These are phyloP conservation scores for Ogataea corticis DNA, from an alignment of 805 yeast species.

Conservation along the genomic window DNA sequence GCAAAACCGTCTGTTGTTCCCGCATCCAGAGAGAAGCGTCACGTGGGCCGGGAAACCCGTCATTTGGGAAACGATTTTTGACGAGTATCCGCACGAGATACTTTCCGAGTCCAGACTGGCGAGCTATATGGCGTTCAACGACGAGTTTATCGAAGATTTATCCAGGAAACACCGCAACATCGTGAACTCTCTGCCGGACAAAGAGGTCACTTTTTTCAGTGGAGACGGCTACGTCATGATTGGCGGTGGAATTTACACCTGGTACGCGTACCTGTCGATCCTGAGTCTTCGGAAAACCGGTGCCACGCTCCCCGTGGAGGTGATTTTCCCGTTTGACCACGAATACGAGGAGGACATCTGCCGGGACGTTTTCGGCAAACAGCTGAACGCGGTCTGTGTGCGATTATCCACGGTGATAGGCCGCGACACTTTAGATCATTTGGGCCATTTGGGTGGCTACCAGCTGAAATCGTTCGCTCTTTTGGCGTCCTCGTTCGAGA, in stretches of 20 bases:
- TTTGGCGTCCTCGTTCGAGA: slow-evolving; percentile 46
- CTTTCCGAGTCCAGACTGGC: slow-evolving; percentile 14
- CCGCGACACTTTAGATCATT: slow-evolving; percentile 17
- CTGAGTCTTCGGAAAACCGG: slow-evolving; percentile 45
- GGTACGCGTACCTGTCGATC: slow-evolving; percentile 41
- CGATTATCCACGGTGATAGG: slow-evolving; percentile 40
- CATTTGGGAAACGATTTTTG: slow-evolving; percentile 23
- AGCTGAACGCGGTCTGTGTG: slow-evolving; percentile 43
- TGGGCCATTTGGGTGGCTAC: slow-evolving; percentile 34
- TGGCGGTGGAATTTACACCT: slow-evolving; percentile 46
- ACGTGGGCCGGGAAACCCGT: slow-evolving; percentile 24
- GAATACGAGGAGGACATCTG: slow-evolving; percentile 43
- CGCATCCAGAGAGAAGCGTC: slow-evolving; percentile 21
- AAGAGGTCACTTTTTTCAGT: slow-evolving; percentile 24
- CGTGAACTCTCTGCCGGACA: slow-evolving; percentile 46
- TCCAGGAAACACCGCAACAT: slow-evolving; percentile 47
- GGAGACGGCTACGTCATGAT: slow-evolving; percentile 40
- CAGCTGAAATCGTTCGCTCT: slow-evolving; percentile 45
- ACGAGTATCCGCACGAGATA: slow-evolving; percentile 18
- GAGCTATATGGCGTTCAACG: slow-evolving; percentile 29
- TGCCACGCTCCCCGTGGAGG: slow-evolving; percentile 44
- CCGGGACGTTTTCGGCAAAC: slow-evolving; percentile 38
- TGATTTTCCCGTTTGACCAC: slow-evolving; percentile 40
- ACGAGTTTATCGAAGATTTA: slow-evolving; percentile 46
- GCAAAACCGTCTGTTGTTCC: slow-evolving; percentile 16